These are phyloP conservation scores for Erysiphe neolycopersici DNA, from an alignment of 2,329 filamentous ascomycete species.

Conservation along the genomic window DNA sequence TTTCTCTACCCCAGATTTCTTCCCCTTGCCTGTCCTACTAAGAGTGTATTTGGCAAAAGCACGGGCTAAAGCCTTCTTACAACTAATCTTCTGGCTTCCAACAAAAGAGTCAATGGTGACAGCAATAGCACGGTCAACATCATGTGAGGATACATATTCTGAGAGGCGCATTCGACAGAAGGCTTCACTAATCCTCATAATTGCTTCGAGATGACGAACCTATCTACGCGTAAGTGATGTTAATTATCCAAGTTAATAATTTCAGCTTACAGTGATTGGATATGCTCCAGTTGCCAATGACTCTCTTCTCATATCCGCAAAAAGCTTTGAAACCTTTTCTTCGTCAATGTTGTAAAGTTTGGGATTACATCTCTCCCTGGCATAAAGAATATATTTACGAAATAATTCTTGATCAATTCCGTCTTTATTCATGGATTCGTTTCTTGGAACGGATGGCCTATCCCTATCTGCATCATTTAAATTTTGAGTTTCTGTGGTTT, in stretches of 20 bases:
- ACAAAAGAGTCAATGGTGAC: slow-evolving; percentile 94
- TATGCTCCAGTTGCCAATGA: slow-evolving; percentile 85
- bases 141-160: slow-evolving; percentile 69
- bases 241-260: neutral
- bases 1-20: slow-evolving; percentile 7
- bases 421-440: slow-evolving; percentile 26
- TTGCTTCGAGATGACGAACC: slow-evolving; percentile 93
- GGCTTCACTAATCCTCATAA: slow-evolving; percentile 79
- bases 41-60: slow-evolving; percentile 88
- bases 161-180: slow-evolving; percentile 98
- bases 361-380: slow-evolving; percentile 63
- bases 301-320: slow-evolving; percentile 88
- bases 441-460: slow-evolving; percentile 16
- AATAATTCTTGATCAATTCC: slow-evolving; percentile 78
- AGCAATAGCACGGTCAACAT: slow-evolving; percentile 91
- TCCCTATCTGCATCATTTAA: slow-evolving; percentile 38
- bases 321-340: slow-evolving; percentile 82
- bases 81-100: slow-evolving; percentile 85
- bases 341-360: slow-evolving; percentile 96
- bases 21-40: slow-evolving; percentile 13
- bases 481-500: slow-evolving; percentile 19
- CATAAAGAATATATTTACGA: slow-evolving; percentile 91
- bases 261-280: slow-evolving; percentile 68
- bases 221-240: slow-evolving; percentile 15
- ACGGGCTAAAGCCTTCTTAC: slow-evolving; percentile 81